Conservation (phyloP, 2,329 filamentous ascomycete genomes). For the Mycosphaerelloides madeirae region DNA sequence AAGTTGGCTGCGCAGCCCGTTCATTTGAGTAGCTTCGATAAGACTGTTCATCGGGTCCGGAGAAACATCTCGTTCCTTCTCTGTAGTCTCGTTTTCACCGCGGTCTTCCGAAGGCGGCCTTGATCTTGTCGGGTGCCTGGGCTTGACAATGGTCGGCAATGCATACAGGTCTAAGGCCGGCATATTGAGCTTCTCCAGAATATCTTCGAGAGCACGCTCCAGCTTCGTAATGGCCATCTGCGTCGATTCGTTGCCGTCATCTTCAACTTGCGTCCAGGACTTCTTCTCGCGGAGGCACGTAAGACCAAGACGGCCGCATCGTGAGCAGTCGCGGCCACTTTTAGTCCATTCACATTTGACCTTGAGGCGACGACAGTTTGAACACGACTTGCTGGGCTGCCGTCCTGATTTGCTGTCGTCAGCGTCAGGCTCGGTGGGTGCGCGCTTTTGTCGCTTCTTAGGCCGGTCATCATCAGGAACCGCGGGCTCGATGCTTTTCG, state of each 20-base stretch:
- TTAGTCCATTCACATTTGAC: not conserved
- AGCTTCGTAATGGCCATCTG: conserved; percentile 5
- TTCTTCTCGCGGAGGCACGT: conserved; percentile 4
- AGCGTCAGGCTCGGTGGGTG: too few species aligned
- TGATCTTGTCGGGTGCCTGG: not conserved
- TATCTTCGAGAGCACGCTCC: conserved; percentile 9
- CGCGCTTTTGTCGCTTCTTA: too few species aligned
- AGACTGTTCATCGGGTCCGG: conserved; percentile 12
- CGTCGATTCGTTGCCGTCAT: not conserved
- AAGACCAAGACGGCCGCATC: conserved; percentile 6
- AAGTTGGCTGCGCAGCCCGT: conserved; percentile 10
- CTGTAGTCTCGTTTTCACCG: not conserved
- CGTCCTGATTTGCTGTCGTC: too few species aligned
- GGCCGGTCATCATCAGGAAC: too few species aligned
- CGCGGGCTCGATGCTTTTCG: too few species aligned
- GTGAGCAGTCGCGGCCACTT: conserved; percentile 3
- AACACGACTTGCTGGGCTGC: conserved; percentile 4
- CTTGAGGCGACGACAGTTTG: conserved; percentile 8
- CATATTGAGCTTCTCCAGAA: conserved; percentile 10
- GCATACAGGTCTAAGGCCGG: conserved; percentile 10
- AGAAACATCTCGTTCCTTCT: conserved; percentile 5
- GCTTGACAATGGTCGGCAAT: conserved; percentile 6
- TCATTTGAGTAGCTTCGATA: conserved; percentile 10
- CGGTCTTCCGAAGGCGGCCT: conserved; percentile 1
- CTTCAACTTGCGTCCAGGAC: not conserved